Base-by-base conservation (phyloP, 495 filamentous ascomycete genomes). In the Neurospora discreta region DNA sequence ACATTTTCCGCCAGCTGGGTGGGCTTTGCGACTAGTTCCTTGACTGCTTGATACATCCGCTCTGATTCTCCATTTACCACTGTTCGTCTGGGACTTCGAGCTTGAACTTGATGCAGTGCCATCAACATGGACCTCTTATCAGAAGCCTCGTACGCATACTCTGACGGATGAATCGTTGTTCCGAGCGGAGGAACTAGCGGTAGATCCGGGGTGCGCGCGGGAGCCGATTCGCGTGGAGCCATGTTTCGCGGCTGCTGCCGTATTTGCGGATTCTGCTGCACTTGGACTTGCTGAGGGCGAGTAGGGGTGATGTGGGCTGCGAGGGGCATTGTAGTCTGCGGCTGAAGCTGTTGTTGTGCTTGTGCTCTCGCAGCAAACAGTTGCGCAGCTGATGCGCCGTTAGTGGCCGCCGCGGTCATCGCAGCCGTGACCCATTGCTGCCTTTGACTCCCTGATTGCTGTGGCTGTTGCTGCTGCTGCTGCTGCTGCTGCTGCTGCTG, bases 21-120 rank as follows among this genome's bases (percentile, higher is more conserved):
- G 38, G 88, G 87, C 20, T 44, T 20, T 26, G 87, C 72, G 3
- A 78, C 73, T 68, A 89, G 84, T 0, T 74, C 76, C 44, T 80
- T 79, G 11, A 88, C 58, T 26, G 85, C 85, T 39, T 87, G 83
- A 43, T 86, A 88, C 69, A 82, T 75, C 26, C 81, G 80, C 67
- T 82, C 80, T 76, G 74, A 4, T 15, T 70, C 69, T 3, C 68
- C 70, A n/a, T 68, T 23, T 43, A 71, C 75, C 8, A 83, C 70
- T 41, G 80, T 79, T 46, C 86, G 84, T 16, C 83, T 76, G 1
- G 89, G 89, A 71, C 88, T 90, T 39, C 85, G 83, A 52, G 87
- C 79, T 74, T 87, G 80, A 43, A 83, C 84, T 77, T 89, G 87
- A 71, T 91, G 89, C 41, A 91, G 81, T 5, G 85, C 82, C 40